phyloP scores from a whole-genome alignment of 768 basidiomycete genomes.

The Termitomyces sp. region DNA sequence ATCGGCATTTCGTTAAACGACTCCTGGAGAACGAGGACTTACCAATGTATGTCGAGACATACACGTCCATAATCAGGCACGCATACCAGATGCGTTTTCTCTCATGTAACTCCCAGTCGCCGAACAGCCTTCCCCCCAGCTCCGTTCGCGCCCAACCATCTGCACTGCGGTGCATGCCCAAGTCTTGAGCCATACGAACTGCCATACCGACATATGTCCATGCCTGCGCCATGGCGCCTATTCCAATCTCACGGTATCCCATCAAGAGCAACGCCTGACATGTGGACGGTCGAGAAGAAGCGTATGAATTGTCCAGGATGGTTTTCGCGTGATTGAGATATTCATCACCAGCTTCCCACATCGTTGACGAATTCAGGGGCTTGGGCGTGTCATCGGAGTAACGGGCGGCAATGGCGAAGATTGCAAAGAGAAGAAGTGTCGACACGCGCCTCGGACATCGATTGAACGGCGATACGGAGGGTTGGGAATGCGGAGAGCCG shows the following conservation, averaged over 20 bases:
- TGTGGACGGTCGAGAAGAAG: conserved; percentile 66
- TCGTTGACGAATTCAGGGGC: conserved; percentile 43
- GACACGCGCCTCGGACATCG: conserved; percentile 45
- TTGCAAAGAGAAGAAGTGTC: conserved; percentile 67
- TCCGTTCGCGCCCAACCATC: conserved; percentile 68
- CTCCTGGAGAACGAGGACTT: conserved; percentile 11
- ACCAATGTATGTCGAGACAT: conserved; percentile 76
- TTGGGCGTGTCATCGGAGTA: conserved; percentile 39
- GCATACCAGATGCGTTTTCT: conserved; percentile 73
- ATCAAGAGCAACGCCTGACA: conserved; percentile 77
- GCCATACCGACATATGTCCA: conserved; percentile 88
- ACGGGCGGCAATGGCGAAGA: conserved; percentile 80
- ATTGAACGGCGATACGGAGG: conserved; percentile 28
- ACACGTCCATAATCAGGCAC: conserved; percentile 75
- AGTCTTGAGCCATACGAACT: conserved; percentile 87
- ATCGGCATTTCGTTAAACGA: neutral
- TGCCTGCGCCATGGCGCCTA: conserved; percentile 83
- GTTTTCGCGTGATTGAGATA: conserved; percentile 64
- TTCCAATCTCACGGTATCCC: conserved; percentile 82
- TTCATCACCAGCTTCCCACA: conserved; percentile 80
- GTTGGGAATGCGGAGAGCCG: conserved; percentile 14
- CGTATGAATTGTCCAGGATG: conserved; percentile 61
- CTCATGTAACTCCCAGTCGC: conserved; percentile 57
- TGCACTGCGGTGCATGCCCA: conserved; percentile 77
- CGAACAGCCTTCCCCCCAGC: conserved; percentile 53